A percentile compares a stretch with the other conserved stretches of the same genome.
Conservation (phyloP, 2,329 filamentous ascomycete genomes). For the Gnomoniopsis sp. region DNA sequence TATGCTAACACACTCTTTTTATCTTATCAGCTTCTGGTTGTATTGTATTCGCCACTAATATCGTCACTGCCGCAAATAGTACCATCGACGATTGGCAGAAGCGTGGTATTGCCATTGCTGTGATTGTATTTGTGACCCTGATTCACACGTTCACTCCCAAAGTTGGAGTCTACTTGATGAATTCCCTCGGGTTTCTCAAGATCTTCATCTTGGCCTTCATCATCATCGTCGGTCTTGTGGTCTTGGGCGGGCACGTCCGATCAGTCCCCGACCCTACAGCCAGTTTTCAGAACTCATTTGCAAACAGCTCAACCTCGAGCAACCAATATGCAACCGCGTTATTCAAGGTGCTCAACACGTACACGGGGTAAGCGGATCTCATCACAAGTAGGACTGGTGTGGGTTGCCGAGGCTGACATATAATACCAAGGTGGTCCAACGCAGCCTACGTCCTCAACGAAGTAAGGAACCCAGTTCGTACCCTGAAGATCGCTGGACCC, state of each 20-base stretch:
- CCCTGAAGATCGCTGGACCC: slow-evolving; percentile 59
- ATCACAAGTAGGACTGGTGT: neutral
- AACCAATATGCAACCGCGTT: slow-evolving; percentile 52
- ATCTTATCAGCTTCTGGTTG: neutral
- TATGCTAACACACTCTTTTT: slow-evolving; percentile 35
- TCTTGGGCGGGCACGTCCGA: slow-evolving; percentile 39
- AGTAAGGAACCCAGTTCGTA: slow-evolving; percentile 64
- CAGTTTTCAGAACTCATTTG: slow-evolving; percentile 59
- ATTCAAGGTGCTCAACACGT: slow-evolving; percentile 69
- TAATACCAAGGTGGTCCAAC: slow-evolving; percentile 36
- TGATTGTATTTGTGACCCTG: slow-evolving; percentile 55
- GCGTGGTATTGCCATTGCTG: slow-evolving; percentile 44
- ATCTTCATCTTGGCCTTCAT: slow-evolving; percentile 59
- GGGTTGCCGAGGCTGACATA: slow-evolving; percentile 20
- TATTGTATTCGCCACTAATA: slow-evolving; percentile 52
- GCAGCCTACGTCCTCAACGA: slow-evolving; percentile 70
- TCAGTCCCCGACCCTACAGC: slow-evolving; percentile 13
- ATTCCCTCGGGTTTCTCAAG: slow-evolving; percentile 61
- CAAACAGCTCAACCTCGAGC: slow-evolving; percentile 34
- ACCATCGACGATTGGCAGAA: slow-evolving; percentile 39
- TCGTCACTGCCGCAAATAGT: slow-evolving; percentile 45
- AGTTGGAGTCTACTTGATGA: slow-evolving; percentile 58
- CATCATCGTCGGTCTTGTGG: slow-evolving; percentile 58
- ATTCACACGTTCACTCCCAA: slow-evolving; percentile 54
- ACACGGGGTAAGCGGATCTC: slow-evolving; percentile 49